Evolutionary conservation across 163 green algal species (phyloP).

Genomic region (Trebouxia gelatinosa): DNA sequence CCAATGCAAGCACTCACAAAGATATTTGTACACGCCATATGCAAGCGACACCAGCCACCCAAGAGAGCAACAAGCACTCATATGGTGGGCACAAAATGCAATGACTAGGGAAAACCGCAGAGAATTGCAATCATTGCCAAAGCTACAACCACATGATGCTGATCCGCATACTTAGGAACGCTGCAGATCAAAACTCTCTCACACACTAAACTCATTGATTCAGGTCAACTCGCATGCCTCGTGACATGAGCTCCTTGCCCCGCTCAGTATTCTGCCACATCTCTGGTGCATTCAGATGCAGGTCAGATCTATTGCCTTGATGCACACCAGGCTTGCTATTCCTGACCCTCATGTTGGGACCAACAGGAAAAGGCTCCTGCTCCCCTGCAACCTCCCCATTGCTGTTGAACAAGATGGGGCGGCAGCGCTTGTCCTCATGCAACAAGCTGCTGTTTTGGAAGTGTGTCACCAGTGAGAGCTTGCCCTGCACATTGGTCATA

Average conservation of each 20-base stretch:
- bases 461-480: slow-evolving; percentile 85
- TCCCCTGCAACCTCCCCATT: slow-evolving; percentile 62
- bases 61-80: no score
- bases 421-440: slow-evolving; percentile 98
- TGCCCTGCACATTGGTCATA: slow-evolving; percentile 65
- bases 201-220: slow-evolving; percentile 20
- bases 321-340: slow-evolving; percentile 13
- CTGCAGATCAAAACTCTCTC: neutral
- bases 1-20: no score
- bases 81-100: no score
- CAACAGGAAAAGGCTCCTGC: slow-evolving; percentile 71
- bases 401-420: slow-evolving; percentile 86
- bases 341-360: slow-evolving; percentile 28
- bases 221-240: slow-evolving; percentile 21
- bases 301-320: neutral
- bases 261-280: slow-evolving; percentile 25
- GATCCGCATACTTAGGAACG: no score
- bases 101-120: no score
- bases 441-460: slow-evolving; percentile 97
- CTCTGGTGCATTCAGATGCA: slow-evolving; percentile 20
- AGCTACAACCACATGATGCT: no score
- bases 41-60: no score
- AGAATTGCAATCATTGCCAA: no score
- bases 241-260: slow-evolving; percentile 19
- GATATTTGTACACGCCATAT: no score